These are phyloP conservation scores for Escovopsis weberi DNA, from an alignment of 2,329 filamentous ascomycete species.

Conservation along the genomic window DNA sequence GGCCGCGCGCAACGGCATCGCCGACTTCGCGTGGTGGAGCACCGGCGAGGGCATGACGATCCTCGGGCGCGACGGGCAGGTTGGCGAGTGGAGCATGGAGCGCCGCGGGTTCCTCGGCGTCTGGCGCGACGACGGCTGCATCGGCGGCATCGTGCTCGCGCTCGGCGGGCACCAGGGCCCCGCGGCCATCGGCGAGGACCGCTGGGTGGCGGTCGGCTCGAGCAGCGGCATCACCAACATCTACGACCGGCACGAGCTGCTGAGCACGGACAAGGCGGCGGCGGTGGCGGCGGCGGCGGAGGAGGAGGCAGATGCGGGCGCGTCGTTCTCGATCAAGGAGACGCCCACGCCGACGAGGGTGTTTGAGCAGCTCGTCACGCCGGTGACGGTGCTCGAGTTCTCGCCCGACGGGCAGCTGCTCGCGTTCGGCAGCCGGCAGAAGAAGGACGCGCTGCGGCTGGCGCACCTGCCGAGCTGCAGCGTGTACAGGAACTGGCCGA, in stretches of 20 bases:
- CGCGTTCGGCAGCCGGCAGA: conserved; percentile 72
- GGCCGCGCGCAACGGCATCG: conserved; percentile 68
- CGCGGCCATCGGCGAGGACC: conserved; percentile 53
- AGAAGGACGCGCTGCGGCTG: conserved; percentile 74
- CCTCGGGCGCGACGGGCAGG: conserved; percentile 71
- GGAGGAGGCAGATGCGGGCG: no score
- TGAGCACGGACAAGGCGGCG: conserved; percentile 22
- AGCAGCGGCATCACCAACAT: conserved; percentile 83
- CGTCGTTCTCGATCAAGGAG: conserved; percentile 33
- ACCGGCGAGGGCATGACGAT: conserved; percentile 71
- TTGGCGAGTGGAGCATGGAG: conserved; percentile 74
- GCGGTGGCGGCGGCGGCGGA: conserved; percentile 18
- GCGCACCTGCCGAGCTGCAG: conserved; percentile 87
- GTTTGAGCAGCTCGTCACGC: conserved; percentile 78
- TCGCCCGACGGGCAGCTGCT: conserved; percentile 81
- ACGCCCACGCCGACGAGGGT: conserved; percentile 57
- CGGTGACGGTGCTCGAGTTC: conserved; percentile 66
- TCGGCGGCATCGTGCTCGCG: conserved; percentile 69
- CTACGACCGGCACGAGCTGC: conserved; percentile 66
- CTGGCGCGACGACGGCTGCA: conserved; percentile 83
- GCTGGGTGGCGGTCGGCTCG: conserved; percentile 81
- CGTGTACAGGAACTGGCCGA: conserved; percentile 96
- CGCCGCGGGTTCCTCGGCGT: conserved; percentile 56
- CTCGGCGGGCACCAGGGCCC: conserved; percentile 58
- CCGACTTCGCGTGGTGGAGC: conserved; percentile 88